Conservation (phyloP, 805 yeast genomes). For the Naumovozyma castellii region DNA sequence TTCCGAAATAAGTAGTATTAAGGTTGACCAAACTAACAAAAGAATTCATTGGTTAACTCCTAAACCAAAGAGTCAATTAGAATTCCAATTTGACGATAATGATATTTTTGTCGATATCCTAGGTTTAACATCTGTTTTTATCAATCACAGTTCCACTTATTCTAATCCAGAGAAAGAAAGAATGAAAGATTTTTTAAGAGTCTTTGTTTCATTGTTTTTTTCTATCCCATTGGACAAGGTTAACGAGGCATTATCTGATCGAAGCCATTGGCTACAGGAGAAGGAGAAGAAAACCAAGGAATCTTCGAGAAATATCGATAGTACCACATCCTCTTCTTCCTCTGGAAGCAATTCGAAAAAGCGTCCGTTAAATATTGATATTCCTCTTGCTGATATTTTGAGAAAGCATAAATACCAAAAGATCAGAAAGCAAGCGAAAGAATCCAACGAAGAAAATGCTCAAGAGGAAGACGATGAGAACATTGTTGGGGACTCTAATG, state of each 20-base stretch:
- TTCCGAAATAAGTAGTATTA: conserved; percentile 84
- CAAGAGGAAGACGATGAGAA: conserved; percentile 15
- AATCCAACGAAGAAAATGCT: conserved; percentile 5
- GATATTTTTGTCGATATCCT: conserved; percentile 67
- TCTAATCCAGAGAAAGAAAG: conserved; percentile 75
- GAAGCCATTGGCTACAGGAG: conserved; percentile 13
- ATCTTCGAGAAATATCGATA: conserved; percentile 17
- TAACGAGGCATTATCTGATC: conserved; percentile 25
- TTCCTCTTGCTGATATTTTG: conserved; percentile 18
- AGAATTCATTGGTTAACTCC: conserved; percentile 80
- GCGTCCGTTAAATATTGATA: conserved; percentile 15
- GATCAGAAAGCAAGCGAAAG: conserved; percentile 11
- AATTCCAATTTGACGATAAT: conserved; percentile 53
- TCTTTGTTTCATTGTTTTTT: conserved; percentile 66
- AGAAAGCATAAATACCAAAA: conserved; percentile 35
- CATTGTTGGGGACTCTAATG: conserved; percentile 15
- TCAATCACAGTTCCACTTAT: conserved; percentile 61
- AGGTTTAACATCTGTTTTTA: conserved; percentile 54
- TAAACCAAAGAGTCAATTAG: conserved; percentile 66
- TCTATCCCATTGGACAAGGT: conserved; percentile 43
- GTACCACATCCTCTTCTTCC: neutral
- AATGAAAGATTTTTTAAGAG: conserved; percentile 57
- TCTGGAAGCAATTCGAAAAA: conserved; percentile 22
- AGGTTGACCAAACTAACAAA: conserved; percentile 83
- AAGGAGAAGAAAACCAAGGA: neutral